Conservation (phyloP, 768 basidiomycete genomes). For the Ramaria rubella region DNA sequence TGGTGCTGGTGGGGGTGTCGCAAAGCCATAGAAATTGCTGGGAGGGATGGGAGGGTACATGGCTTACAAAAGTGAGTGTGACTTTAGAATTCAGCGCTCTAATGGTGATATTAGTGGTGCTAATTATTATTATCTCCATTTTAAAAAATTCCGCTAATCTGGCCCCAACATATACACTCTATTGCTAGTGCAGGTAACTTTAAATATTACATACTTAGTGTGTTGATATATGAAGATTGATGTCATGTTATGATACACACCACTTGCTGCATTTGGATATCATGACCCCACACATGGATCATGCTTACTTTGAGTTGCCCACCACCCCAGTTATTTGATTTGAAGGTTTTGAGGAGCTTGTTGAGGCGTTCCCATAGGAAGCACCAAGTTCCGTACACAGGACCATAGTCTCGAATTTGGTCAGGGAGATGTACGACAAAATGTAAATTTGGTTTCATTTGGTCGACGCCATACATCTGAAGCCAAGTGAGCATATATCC, state of each 20-base stretch:
- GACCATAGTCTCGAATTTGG: slow-evolving; percentile 27
- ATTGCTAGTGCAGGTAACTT: no score
- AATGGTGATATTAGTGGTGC: no score
- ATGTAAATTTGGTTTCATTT: slow-evolving; percentile 34
- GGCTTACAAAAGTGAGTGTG: no score
- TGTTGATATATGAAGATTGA: no score
- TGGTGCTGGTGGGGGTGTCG: no score
- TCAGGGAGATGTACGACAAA: slow-evolving; percentile 27
- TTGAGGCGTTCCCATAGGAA: slow-evolving; percentile 33
- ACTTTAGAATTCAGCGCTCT: no score
- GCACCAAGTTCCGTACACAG: slow-evolving; percentile 33
- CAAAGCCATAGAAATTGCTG: no score
- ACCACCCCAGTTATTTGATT: slow-evolving; percentile 25
- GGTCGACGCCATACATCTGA: slow-evolving; percentile 26
- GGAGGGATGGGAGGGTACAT: no score
- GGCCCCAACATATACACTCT: no score
- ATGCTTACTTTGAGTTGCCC: slow-evolving; percentile 29
- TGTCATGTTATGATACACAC: slow-evolving; percentile 15
- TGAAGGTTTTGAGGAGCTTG: slow-evolving; percentile 30
- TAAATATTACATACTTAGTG: no score
- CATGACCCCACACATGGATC: slow-evolving; percentile 23
- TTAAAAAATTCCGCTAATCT: no score
- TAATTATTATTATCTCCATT: no score
- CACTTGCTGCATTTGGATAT: slow-evolving; percentile 9
- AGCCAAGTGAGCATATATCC: neutral